Evolutionary conservation across 139 green algal genomes (phyloP).

Genomic region (Chlorella sorokiniana): DNA sequence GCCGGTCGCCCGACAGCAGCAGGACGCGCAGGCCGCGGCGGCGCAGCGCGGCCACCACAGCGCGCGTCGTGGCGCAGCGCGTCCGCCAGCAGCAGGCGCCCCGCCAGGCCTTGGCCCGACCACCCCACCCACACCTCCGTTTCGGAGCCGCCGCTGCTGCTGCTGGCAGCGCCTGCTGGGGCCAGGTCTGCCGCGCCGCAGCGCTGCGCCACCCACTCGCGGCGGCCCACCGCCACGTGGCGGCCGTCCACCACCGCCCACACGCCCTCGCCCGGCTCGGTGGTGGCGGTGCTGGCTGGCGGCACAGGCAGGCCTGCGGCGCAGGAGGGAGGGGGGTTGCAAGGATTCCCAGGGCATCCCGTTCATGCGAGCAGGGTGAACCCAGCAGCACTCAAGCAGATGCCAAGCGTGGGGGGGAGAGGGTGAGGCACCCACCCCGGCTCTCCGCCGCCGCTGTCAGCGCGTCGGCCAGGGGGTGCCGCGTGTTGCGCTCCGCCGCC

Average conservation of each 20-base stretch:
- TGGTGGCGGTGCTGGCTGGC: constrained; percentile 40
- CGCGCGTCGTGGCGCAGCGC: constrained; percentile 67
- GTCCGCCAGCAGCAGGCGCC: constrained; percentile 70
- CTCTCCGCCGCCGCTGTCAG: constrained; percentile 61
- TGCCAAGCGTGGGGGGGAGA: no score
- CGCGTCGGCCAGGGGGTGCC: constrained; percentile 87
- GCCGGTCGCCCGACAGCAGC: constrained; percentile 84
- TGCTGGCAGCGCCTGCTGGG: constrained; percentile 19
- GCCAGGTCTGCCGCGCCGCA: constrained; percentile 13
- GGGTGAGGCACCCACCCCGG: constrained; percentile 35
- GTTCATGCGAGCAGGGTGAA: no score
- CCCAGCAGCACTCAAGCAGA: neutral
- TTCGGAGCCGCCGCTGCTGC: constrained; percentile 1
- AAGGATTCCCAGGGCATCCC: neutral
- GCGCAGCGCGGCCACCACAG: constrained; percentile 64
- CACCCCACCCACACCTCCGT: constrained; percentile 69
- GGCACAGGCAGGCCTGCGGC: constrained; percentile 42
- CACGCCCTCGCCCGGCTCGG: constrained; percentile 70
- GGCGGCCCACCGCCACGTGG: constrained; percentile 70
- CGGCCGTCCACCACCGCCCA: constrained; percentile 50
- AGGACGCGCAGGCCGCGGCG: constrained; percentile 65
- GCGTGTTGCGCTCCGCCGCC: constrained; percentile 74
- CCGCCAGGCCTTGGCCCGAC: constrained; percentile 66
- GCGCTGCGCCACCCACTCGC: constrained; percentile 69
- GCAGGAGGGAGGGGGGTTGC: neutral